Evolutionary conservation across 768 basidiomycete species (phyloP), one percentile per base, ranked within the genome.

Genomic region (Leccinellum rugosiceps): DNA sequence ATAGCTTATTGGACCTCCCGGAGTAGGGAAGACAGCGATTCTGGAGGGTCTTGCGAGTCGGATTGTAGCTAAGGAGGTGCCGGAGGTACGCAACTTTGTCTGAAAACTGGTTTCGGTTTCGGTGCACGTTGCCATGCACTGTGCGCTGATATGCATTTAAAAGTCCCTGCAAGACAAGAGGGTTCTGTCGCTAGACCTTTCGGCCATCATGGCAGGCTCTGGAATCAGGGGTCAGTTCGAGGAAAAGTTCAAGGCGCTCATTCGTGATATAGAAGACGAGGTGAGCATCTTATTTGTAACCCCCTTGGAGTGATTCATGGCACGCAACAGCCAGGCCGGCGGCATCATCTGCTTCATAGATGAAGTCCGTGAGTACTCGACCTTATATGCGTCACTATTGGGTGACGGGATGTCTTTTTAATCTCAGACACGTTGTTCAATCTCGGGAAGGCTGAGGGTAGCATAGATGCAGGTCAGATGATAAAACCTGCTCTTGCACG

Each of bases 331-430:
- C 19, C 50, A 84, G 84, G 79, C 81, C 3, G 86, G 89, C 19
- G 84, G 88, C 45, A 86, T 93, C 8, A 95, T 95, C 35, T 93
- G 90, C 67, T 96, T 96, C 74, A 94, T 96, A 53, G 94, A 95
- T 63, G 93, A 96, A 83, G 86, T 96, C 52, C 94, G 89, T 91
- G 65, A 75, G 90, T 85, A 41, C 32, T 0, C n/a, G n/a, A 54
- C 14, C 19, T 6, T 50, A 17, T 41, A 53, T 57, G 17, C 23
- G 3, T 35, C 6, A 3, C 17, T 2, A 6, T 46, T 25, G 7
- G n/a, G 34, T 45, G 2, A 59, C 28, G 2, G 38, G 32, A 14
- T 13, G 21, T 15, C 38, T 30, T 21, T 26, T 21, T 21, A 3
- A 28, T 53, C 10, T 6, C 55, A 89, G 87, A 92, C 60, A 87